Percentiles rank a stretch among this genome's conserved stretches.
Evolutionary conservation across 805 yeast species (phyloP).

Genomic region (Saturnispora ahearnii): DNA sequence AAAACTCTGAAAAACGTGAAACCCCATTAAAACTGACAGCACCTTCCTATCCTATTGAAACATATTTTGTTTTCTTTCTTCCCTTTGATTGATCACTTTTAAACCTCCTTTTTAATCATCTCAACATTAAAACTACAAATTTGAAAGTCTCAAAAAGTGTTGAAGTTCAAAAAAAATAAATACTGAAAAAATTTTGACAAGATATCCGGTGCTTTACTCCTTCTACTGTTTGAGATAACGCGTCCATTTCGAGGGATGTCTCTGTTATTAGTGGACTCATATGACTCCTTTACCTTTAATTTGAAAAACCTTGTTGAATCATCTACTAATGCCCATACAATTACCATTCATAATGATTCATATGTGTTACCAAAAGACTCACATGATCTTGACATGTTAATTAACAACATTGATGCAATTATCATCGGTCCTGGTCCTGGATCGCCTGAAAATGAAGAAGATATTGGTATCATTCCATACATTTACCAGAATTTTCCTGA

Average conservation of each 20-base stretch:
- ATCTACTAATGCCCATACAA: conserved; percentile 41
- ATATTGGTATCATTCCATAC: conserved; percentile 62
- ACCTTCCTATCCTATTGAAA: no score
- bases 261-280: conserved; percentile 77
- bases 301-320: conserved; percentile 51
- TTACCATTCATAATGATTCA: conserved; percentile 57
- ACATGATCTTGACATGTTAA: conserved; percentile 31
- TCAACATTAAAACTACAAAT: neutral
- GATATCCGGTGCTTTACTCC: neutral
- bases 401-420: conserved; percentile 58
- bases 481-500: conserved; percentile 34
- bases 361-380: conserved; percentile 27
- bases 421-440: conserved; percentile 99
- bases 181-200: neutral
- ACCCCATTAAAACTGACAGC: no score
- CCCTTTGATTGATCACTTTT: no score
- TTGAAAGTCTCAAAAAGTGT: neutral
- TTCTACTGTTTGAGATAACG: neutral
- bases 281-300: conserved; percentile 91
- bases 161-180: neutral
- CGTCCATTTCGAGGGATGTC: conserved; percentile 26
- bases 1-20: no score
- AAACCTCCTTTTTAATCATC: no score
- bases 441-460: conserved; percentile 53
- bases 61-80: no score